Evolutionary conservation across 2,329 filamentous ascomycete species (phyloP).

Genomic region (Mycosphaerella arachidis): DNA sequence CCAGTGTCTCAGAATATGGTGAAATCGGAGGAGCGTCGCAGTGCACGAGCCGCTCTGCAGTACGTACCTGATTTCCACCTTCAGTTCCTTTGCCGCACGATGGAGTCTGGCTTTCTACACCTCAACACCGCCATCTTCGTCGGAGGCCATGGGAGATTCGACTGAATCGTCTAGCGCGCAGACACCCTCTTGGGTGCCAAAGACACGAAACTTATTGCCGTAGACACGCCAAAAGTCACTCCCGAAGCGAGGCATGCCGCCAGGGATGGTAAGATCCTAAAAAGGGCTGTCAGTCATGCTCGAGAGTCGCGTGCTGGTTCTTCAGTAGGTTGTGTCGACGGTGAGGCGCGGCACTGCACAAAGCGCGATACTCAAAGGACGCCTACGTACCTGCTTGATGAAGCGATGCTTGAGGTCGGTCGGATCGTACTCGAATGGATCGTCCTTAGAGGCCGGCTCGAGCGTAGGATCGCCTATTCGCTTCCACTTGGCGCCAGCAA

Average conservation of each 20-base stretch:
- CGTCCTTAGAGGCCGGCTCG: slow-evolving; percentile 17
- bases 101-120: not conserved
- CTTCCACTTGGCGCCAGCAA: slow-evolving; percentile 28
- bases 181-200: slow-evolving; percentile 54
- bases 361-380: too few species aligned
- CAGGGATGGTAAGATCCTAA: slow-evolving; percentile 30
- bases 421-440: slow-evolving; percentile 26
- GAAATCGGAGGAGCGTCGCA: too few species aligned
- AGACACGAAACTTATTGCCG: slow-evolving; percentile 56
- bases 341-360: too few species aligned
- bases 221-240: slow-evolving; percentile 55
- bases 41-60: not conserved
- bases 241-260: slow-evolving; percentile 48
- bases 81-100: not conserved
- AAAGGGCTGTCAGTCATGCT: too few species aligned
- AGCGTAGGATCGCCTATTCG: slow-evolving; percentile 27
- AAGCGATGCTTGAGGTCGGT: slow-evolving; percentile 20
- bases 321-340: too few species aligned
- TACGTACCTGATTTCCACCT: not conserved
- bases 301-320: too few species aligned
- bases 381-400: not conserved
- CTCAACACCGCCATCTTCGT: slow-evolving; percentile 11
- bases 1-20: too few species aligned
- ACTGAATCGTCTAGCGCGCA: slow-evolving; percentile 29
- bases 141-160: not conserved